Conservation (phyloP, 305 asterid species). For the Striga hermonthica region DNA sequence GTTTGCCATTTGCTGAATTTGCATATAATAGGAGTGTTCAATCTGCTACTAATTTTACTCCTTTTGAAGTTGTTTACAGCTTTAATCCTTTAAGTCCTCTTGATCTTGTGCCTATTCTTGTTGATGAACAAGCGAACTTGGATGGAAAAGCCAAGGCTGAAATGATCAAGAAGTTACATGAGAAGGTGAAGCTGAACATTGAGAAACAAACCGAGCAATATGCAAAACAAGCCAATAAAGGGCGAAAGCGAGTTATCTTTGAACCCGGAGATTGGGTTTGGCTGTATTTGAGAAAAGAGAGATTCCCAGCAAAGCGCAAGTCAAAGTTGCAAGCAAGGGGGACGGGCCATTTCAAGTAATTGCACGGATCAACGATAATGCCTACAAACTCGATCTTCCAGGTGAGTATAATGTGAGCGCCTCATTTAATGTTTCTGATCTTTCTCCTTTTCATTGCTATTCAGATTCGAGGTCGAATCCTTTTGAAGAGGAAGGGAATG, state of each 20-base stretch:
- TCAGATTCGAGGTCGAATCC: background rate
- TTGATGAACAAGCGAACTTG: background rate
- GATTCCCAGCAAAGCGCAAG: background rate
- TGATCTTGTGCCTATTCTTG: background rate
- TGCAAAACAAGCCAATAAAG: background rate
- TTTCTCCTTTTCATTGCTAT: background rate
- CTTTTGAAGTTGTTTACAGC: constrained; percentile 1
- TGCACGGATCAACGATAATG: background rate
- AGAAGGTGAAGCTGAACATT: background rate
- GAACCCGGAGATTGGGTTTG: background rate
- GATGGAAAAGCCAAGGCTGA: background rate
- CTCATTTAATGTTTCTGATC: background rate
- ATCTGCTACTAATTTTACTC: background rate
- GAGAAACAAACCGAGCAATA: background rate
- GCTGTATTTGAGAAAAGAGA: background rate
- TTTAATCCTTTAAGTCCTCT: background rate
- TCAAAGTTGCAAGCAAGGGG: background rate
- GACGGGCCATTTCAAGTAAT: background rate
- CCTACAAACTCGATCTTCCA: background rate
- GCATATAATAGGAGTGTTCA: background rate
- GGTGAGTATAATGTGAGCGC: constrained; percentile 14
- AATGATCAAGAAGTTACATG: background rate
- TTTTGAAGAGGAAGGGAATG: background rate
- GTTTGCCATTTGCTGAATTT: background rate
- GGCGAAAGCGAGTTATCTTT: background rate